Base-by-base conservation (phyloP, 208 protist genomes). In the Trypanosoma avium region DNA sequence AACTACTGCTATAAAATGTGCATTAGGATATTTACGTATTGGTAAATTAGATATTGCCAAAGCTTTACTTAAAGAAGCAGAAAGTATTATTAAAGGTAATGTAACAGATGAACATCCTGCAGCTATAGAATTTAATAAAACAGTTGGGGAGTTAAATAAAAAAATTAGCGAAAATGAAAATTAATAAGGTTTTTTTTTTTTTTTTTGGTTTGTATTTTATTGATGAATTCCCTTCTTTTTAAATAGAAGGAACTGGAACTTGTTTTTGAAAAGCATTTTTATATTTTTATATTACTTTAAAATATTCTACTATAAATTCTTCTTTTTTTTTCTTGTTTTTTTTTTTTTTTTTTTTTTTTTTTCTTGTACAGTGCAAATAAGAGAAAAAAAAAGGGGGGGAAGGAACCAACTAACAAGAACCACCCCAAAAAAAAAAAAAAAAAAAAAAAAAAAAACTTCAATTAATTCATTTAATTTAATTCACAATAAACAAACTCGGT, bases 1-100 rank as follows among this genome's bases (percentile, higher is more conserved):
- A 30, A 77, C 57, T 40, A 75, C 88, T 10, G 76, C 80, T 1
- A 67, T 66, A 38, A 82, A 89, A 48, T 84, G 83, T 10, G 88
- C 88, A 21, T 67, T 59, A 24, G 85, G 77, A 22, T 76, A 79
- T 49, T 49, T 88, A 17, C 66, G 77, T 40, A 63, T 64, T 45
- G 83, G 83, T 26, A 80, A 84, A 35, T 22, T 75, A 22, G 61
- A 45, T 24, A 82, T 86, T 36, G 84, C 88, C 5, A 52, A 67
- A 40, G 30, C 57, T 27, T 59, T 88, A 36, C 52, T 77, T 4
- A 62, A 71, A 24, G 82, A 89, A 54, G 88, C 84, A 27, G 61
- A 56, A 15, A 32, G 21, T 6, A 88, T 88, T 53, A 33, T 93
- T 40, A 55, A 88, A 9, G 76, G 61, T 5, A 87, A 64, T 52